phyloP scores from a whole-genome alignment of 1,284 basidiomycete genomes.

The Lentinula novae-zelandiae region DNA sequence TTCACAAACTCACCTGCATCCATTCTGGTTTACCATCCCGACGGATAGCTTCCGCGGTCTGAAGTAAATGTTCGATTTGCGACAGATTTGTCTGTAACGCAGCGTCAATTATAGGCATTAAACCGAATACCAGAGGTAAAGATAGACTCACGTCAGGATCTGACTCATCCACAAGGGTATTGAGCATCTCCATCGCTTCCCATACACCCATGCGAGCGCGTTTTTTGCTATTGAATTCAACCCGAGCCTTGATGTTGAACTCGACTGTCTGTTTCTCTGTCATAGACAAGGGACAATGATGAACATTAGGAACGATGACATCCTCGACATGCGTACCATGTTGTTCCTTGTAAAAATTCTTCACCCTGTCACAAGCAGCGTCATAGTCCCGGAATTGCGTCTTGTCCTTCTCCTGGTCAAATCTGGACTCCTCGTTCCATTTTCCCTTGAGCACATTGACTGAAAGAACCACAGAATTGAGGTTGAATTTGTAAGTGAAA shows the following conservation, averaged over 20 bases:
- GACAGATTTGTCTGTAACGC: conserved; percentile 60
- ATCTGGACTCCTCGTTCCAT: conserved; percentile 62
- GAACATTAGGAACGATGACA: neutral
- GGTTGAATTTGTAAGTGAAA: neutral
- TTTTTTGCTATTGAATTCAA: conserved; percentile 63
- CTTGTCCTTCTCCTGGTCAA: conserved; percentile 81
- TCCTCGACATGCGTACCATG: conserved; percentile 46
- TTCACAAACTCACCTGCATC: conserved; percentile 59
- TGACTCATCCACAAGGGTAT: conserved; percentile 86
- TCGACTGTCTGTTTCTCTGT: conserved; percentile 84
- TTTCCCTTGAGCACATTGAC: conserved; percentile 68
- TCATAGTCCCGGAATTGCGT: conserved; percentile 68
- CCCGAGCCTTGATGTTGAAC: conserved; percentile 76
- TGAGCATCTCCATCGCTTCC: conserved; percentile 89
- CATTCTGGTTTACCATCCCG: conserved; percentile 86
- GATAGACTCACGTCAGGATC: conserved; percentile 69
- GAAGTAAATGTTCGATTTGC: conserved; percentile 88
- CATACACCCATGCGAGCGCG: conserved; percentile 69
- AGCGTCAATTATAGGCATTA: neutral
- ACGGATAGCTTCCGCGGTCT: conserved; percentile 90
- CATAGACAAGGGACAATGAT: conserved; percentile 1
- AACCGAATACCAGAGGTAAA: neutral
- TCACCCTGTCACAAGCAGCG: conserved; percentile 83
- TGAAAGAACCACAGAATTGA: conserved; percentile 22
- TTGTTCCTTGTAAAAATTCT: conserved; percentile 85